Evolutionary conservation across 176 grass and related monocot genomes (phyloP).

Genomic region (Avena eriantha): DNA sequence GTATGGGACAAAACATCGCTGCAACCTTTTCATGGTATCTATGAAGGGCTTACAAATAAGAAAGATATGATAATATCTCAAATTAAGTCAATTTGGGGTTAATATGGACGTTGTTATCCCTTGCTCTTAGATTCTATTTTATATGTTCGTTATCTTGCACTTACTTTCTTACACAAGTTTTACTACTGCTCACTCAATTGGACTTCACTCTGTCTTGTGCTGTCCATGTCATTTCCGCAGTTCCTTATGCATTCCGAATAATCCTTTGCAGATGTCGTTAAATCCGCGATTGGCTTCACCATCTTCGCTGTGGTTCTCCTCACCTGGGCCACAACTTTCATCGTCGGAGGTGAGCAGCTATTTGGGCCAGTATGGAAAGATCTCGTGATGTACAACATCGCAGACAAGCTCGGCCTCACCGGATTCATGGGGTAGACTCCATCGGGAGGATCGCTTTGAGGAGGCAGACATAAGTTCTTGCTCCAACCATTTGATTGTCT

Average conservation of each 20-base stretch:
- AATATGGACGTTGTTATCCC: not conserved
- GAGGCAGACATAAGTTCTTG: not conserved
- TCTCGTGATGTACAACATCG: conserved; percentile 93
- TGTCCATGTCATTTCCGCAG: not conserved
- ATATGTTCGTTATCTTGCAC: not conserved
- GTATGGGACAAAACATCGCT: not conserved
- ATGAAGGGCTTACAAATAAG: not conserved
- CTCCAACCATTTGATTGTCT: not conserved
- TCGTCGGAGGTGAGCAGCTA: conserved; percentile 69
- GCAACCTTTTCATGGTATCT: not conserved
- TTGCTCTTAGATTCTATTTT: not conserved
- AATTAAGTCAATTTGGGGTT: not conserved
- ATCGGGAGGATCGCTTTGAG: not conserved
- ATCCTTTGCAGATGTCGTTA: conserved; percentile 74
- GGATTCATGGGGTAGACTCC: conserved; percentile 68
- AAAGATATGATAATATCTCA: not conserved
- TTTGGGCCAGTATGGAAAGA: conserved; percentile 86
- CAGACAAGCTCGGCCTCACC: conserved; percentile 69
- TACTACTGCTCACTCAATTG: not conserved
- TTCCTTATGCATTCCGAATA: conserved; percentile 10
- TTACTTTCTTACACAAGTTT: not conserved
- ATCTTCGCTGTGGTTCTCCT: conserved; percentile 70
- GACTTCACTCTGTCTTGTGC: not conserved
- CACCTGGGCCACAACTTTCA: conserved; percentile 78
- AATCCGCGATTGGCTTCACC: conserved; percentile 67